A percentile compares a stretch with the other conserved stretches of the same genome.
Conservation (phyloP, 306 rosid genomes). For the Vicia sativa region DNA sequence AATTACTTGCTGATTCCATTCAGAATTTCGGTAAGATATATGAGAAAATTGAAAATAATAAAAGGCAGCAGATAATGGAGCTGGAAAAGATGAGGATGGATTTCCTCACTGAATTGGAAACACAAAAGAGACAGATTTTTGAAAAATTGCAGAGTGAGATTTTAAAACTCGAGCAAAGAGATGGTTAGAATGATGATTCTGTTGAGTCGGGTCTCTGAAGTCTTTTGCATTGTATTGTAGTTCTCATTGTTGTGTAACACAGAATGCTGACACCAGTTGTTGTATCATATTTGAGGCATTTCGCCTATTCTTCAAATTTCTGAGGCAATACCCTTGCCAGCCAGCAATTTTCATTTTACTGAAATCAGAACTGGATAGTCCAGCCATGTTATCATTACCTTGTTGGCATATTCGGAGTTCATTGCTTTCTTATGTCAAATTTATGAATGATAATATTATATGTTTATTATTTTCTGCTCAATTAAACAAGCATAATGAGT, state of each 20-base stretch:
- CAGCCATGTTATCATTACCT: neutral
- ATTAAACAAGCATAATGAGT: neutral
- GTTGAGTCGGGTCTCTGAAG: slow-evolving; percentile 58
- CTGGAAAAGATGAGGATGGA: slow-evolving; percentile 93
- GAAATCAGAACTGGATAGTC: too few species aligned
- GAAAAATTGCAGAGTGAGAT: slow-evolving; percentile 78
- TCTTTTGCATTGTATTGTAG: slow-evolving; percentile 33
- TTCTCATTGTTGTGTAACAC: slow-evolving; percentile 41
- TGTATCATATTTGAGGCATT: slow-evolving; percentile 32
- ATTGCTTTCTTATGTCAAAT: slow-evolving; percentile 13
- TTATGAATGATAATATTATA: slow-evolving; percentile 26
- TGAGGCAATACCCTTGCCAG: too few species aligned
- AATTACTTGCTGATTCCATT: slow-evolving; percentile 77
- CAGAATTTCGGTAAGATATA: slow-evolving; percentile 72
- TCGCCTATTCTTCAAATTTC: too few species aligned
- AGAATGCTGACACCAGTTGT: slow-evolving; percentile 46
- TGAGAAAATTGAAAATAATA: slow-evolving; percentile 73
- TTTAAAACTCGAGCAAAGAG: slow-evolving; percentile 54
- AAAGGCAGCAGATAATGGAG: slow-evolving; percentile 75
- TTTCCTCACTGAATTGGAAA: slow-evolving; percentile 71
- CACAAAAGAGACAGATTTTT: slow-evolving; percentile 71
- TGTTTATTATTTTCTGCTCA: slow-evolving; percentile 1
- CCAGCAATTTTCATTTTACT: too few species aligned
- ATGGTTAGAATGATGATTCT: slow-evolving; percentile 58
- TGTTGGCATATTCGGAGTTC: slow-evolving; percentile 26